Evolutionary conservation across 495 filamentous ascomycete genomes (phyloP).

Genomic region (Cercophora samala): DNA sequence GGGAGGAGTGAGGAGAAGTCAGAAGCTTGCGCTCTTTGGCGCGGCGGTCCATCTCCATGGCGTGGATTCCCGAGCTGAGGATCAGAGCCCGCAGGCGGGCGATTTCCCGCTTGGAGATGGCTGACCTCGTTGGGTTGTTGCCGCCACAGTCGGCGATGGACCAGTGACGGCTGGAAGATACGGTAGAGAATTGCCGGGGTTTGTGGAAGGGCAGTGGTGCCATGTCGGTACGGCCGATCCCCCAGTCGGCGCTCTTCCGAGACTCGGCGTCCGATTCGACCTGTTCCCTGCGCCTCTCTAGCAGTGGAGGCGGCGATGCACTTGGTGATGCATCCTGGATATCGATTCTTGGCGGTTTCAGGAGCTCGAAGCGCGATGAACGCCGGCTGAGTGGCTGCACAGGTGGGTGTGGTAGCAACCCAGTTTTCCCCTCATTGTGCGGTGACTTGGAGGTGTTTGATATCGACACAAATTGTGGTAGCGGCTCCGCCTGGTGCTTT

Average conservation of each 20-base stretch:
- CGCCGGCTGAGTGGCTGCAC: constrained; percentile 37
- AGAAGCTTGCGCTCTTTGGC: constrained; percentile 48
- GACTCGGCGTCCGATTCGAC: constrained; percentile 40
- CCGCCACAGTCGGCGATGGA: constrained; percentile 63
- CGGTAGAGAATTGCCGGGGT: constrained; percentile 26
- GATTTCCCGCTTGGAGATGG: constrained; percentile 61
- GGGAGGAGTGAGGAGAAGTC: constrained; percentile 12
- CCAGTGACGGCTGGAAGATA: constrained; percentile 54
- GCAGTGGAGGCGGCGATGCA: constrained; percentile 34
- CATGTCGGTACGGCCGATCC: constrained; percentile 29
- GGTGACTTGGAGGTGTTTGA: constrained; percentile 20
- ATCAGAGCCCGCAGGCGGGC: constrained; percentile 70
- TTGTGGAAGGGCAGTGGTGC: constrained; percentile 22
- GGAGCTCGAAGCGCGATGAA: constrained; percentile 50
- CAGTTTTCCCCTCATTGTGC: constrained; percentile 9
- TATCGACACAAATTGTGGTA: constrained; percentile 38
- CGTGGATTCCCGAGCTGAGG: constrained; percentile 80
- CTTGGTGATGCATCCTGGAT: constrained; percentile 50
- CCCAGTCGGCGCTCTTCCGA: constrained; percentile 26
- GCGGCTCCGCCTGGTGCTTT: constrained; percentile 40
- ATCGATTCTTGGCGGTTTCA: constrained; percentile 63
- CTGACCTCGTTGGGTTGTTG: constrained; percentile 34
- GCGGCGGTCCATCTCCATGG: constrained; percentile 68
- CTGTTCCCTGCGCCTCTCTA: constrained; percentile 23
- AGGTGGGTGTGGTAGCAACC: constrained; percentile 21